phyloP scores from a whole-genome alignment of 1,284 basidiomycete species.

The Rhizopogon hawkerae region DNA sequence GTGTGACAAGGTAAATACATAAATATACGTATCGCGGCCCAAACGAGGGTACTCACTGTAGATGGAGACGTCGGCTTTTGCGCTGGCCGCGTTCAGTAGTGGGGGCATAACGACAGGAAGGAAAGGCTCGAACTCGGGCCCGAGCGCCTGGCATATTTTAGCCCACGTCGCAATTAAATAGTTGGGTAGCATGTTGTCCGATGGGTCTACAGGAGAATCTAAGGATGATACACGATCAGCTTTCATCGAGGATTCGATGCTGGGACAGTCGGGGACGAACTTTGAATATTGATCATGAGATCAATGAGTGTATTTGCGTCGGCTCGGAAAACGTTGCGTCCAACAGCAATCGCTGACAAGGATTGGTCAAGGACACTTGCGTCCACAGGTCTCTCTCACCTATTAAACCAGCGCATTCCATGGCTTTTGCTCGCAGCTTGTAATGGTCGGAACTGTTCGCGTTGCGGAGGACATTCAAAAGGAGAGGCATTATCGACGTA shows the following conservation, averaged over 20 bases:
- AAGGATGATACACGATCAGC: slow-evolving; percentile 21
- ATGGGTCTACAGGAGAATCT: slow-evolving; percentile 59
- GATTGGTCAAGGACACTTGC: background rate
- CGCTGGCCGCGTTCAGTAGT: slow-evolving; percentile 63
- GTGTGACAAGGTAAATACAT: slow-evolving; percentile 5
- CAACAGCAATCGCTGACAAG: slow-evolving; percentile 67
- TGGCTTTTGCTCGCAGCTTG: slow-evolving; percentile 67
- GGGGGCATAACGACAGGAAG: slow-evolving; percentile 75
- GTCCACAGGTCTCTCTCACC: slow-evolving; percentile 34
- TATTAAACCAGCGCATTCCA: slow-evolving; percentile 80
- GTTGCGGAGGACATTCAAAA: slow-evolving; percentile 63
- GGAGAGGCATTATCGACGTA: slow-evolving; percentile 64
- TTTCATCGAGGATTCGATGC: background rate
- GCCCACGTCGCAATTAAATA: slow-evolving; percentile 77
- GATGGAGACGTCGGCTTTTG: slow-evolving; percentile 73
- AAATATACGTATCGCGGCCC: background rate
- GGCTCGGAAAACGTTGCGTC: slow-evolving; percentile 64
- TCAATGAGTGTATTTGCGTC: slow-evolving; percentile 70
- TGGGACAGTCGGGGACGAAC: slow-evolving; percentile 29
- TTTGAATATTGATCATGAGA: slow-evolving; percentile 71
- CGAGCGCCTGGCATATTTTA: slow-evolving; percentile 74
- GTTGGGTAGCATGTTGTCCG: slow-evolving; percentile 57
- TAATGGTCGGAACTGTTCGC: slow-evolving; percentile 58
- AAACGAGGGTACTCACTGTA: slow-evolving; percentile 43
- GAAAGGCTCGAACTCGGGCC: slow-evolving; percentile 76